A percentile compares a stretch with the other conserved stretches of the same genome.
These are phyloP conservation scores for Pelargonium australe DNA, from an alignment of 441 rosid species.

Conservation along the genomic window DNA sequence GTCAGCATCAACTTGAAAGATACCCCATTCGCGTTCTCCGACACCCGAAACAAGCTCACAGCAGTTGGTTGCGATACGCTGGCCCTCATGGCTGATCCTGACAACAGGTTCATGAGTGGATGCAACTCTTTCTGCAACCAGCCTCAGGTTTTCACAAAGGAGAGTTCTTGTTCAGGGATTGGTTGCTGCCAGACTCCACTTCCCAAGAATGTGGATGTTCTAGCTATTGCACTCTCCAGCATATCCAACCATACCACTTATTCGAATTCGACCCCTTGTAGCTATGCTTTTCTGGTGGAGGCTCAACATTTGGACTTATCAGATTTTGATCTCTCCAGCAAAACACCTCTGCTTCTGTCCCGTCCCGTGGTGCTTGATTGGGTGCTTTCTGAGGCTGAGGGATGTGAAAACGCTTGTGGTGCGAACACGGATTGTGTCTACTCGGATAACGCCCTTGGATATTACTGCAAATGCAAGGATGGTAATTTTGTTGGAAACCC, in stretches of 20 bases:
- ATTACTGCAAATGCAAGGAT: slow-evolving; percentile 13
- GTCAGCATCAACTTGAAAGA: no score
- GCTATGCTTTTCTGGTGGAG: not conserved
- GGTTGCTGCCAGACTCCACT: not conserved
- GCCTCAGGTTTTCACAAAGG: not conserved
- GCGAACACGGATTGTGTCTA: not conserved
- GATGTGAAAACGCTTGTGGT: slow-evolving; percentile 4
- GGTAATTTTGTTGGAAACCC: slow-evolving; percentile 18
- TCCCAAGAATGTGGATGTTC: not conserved
- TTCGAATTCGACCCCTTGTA: no score
- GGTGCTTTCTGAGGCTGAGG: not conserved
- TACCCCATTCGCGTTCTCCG: no score
- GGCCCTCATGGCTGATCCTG: not conserved
- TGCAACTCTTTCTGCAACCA: not conserved
- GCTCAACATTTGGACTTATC: slow-evolving; percentile 4
- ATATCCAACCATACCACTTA: rapidly evolving
- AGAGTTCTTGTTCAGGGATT: not conserved
- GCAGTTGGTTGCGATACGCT: not conserved
- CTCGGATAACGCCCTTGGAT: slow-evolving; percentile 14
- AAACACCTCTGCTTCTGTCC: no score
- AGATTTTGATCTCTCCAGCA: not conserved
- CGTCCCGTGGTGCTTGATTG: slow-evolving; percentile 10
- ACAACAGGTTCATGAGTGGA: not conserved
- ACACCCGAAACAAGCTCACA: not conserved
- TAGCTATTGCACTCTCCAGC: rapidly evolving